Percentiles rank a stretch among this genome's conserved stretches.
phyloP scores from a whole-genome alignment of 2,329 filamentous ascomycete species.

The Monosporascus sp. region DNA sequence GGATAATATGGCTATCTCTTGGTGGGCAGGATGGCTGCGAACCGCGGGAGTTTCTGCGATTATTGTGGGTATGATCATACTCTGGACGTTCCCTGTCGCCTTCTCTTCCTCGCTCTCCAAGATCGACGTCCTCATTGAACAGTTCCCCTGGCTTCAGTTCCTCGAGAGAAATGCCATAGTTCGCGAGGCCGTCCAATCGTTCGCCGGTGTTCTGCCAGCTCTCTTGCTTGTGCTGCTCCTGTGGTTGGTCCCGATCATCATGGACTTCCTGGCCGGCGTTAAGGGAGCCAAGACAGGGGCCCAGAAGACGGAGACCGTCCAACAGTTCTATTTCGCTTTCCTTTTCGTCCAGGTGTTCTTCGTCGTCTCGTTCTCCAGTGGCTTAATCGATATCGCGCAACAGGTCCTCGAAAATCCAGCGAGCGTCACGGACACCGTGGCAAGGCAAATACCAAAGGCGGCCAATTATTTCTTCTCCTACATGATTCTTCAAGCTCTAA shows the following conservation, averaged over 20 bases:
- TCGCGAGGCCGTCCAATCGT: constrained; percentile 54
- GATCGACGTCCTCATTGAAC: constrained; percentile 61
- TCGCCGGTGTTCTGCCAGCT: constrained; percentile 85
- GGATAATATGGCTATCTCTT: constrained; percentile 94
- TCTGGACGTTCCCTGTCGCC: constrained; percentile 87
- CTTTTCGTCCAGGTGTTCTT: constrained; percentile 93
- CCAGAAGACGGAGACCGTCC: constrained; percentile 74
- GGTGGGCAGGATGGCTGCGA: constrained; percentile 85
- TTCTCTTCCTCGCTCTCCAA: constrained; percentile 82
- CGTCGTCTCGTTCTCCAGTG: constrained; percentile 78
- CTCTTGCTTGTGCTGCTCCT: constrained; percentile 71
- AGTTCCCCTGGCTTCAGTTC: constrained; percentile 66
- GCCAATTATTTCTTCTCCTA: constrained; percentile 99
- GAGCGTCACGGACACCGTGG: constrained; percentile 67
- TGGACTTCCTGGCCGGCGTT: constrained; percentile 65
- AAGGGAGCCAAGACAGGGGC: constrained; percentile 82
- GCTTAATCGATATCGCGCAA: constrained; percentile 59
- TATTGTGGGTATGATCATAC: constrained; percentile 70
- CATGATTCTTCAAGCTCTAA: constrained; percentile 90
- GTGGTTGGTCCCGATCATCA: constrained; percentile 72
- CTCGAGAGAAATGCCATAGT: constrained; percentile 55
- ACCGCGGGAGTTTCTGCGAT: constrained; percentile 59
- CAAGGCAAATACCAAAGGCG: constrained; percentile 73
- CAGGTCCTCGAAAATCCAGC: constrained; percentile 52
- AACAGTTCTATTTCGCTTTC: constrained; percentile 89